Base-by-base conservation (phyloP, 352 stramenopile species). In the Phytophthora citricola region DNA sequence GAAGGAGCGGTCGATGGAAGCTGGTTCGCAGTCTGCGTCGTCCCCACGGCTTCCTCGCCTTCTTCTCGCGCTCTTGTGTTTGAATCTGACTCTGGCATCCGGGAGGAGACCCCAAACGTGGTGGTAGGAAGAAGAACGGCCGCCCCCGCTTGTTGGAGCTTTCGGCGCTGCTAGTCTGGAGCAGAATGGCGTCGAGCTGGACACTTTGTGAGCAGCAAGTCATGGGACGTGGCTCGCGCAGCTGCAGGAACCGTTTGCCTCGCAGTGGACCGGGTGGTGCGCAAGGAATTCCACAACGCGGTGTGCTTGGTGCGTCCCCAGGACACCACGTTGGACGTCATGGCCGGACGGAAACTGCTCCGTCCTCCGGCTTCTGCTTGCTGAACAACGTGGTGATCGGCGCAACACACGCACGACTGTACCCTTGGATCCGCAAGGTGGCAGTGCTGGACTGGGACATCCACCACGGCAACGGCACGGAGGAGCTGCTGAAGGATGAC, bases 381-480 rank as follows among this genome's bases (percentile, higher is more conserved):
- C 78, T 99, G 36, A 99, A 99, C 79, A 99, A 99, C 70, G 96
- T 99, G 29, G 97, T 98, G 40, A 98, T 99, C 65, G 98, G 91
- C 26, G 97, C 97, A n/a, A 96, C 97, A 11, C 98, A 99, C 67
- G 98, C 97, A n/a, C 83, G 95, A 34, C 89, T 94, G 55, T 96
- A 81, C 58, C 86, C 85, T 22, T 92, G 79, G 79, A 97, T 99
- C 48, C 81, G 86, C 32, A 97, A 97, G 58, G 81, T 99, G 32
- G 97, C 96, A 1, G 97, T 99, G 55, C 83, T 99, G 26, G 98
- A 99, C 75, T 99, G 98, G 90, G 98, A 99, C 71, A 98, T 99
- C 24, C 97, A 99, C 69, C 97, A 99, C 66, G 92, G 98, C 32
- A 99, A 99, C 79, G 98, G 98, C 36, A 99, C 97, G 3, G 97